Base-by-base conservation (phyloP, 2,329 filamentous ascomycete genomes). In the Helotiales sp. region DNA sequence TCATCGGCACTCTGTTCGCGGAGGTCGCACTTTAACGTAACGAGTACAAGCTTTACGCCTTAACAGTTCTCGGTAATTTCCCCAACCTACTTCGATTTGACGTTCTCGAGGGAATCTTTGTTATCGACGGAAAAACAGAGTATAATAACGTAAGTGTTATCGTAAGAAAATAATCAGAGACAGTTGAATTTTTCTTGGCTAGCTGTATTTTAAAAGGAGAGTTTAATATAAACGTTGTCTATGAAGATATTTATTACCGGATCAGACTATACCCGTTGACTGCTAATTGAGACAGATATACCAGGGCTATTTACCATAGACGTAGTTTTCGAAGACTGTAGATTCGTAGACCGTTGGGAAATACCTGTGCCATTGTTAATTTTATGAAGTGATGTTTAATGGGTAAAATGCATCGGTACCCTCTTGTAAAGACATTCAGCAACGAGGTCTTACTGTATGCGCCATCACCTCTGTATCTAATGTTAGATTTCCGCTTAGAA, bases 111-210 rank as follows among this genome's bases (percentile, higher is more conserved):
- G 2, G 94, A 97, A 80, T 97, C 94, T 73, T 91, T 93, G 78
- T 93, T 97, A 81, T 99, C 96, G 78, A 98, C 92, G 75, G 92
- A 96, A 82, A 98, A 99, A 84, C 96, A 99, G 74, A 99, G 92
- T 91, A 99, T 97, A 75, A 99, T 97, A 50, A 96, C 89, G 78
- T 99, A 96, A 62, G 96, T 99, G 78, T 99, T 96, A 72, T 90
- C 96, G 81, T 99, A 99, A 58, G 94, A 97, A 64, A 99, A 88
- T 71, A 93, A 97, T 77, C 96, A 92, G 80, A 99, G 83, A 62
- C 96, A 90, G 82, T 99, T 96, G 82, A 98, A 99, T 87, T 99
- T 96, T 84, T 99, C 96, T 82, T 99, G 96, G 28, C 96, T 96
- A 43, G 96, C 96, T 0, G 96, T 99, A 80, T 99, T 96, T 96